These are phyloP conservation scores for Sechiopsis laciniata DNA, from an alignment of 306 rosid genomes.

Conservation along the genomic window DNA sequence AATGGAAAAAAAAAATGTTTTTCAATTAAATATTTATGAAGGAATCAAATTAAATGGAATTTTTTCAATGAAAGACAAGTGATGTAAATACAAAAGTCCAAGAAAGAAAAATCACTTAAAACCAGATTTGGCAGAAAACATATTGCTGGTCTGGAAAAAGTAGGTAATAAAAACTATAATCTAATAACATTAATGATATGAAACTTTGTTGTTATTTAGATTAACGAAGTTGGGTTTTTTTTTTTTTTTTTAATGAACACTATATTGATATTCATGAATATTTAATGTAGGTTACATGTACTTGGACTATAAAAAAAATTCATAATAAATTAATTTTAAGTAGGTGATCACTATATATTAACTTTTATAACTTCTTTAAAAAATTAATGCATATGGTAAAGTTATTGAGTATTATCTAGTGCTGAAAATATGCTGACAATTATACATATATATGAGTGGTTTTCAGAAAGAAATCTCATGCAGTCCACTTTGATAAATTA, in stretches of 20 bases:
- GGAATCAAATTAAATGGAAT: slow-evolving; percentile 16
- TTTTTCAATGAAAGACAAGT: slow-evolving; percentile 7
- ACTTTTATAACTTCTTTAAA: too few species aligned
- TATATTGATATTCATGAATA: too few species aligned
- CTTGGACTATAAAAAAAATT: too few species aligned
- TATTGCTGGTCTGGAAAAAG: not conserved
- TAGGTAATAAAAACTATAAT: not conserved
- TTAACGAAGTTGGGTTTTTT: not conserved
- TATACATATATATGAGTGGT: not conserved
- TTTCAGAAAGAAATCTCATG: not conserved
- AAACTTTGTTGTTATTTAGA: not conserved
- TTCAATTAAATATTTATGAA: not conserved
- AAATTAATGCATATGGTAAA: too few species aligned
- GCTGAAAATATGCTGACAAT: not conserved
- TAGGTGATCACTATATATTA: too few species aligned
- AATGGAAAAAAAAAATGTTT: not conserved
- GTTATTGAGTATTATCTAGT: not conserved
- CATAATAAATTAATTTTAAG: too few species aligned
- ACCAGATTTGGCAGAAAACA: not conserved
- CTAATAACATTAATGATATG: not conserved
- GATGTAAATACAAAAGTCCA: slow-evolving; percentile 12
- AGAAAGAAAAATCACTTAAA: not conserved
- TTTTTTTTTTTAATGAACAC: not conserved
- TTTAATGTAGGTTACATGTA: too few species aligned
- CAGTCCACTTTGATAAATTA: not conserved